Conservation (phyloP, 2,329 filamentous ascomycete genomes). For the Trichoderma atrobrunneum region DNA sequence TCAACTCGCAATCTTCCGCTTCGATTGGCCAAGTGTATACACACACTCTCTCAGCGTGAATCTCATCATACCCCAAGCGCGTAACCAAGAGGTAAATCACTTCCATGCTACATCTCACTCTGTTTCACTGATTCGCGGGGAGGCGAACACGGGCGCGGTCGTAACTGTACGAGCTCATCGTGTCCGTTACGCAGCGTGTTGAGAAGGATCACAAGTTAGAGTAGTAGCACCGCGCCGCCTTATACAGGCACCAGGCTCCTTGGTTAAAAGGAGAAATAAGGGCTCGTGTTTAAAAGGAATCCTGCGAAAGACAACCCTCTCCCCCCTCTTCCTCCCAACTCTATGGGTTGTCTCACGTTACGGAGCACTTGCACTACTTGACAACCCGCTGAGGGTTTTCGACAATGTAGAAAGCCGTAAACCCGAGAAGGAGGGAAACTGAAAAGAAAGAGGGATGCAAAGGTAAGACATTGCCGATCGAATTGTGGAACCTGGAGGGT, state of each 20-base stretch:
- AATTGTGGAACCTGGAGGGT: neutral
- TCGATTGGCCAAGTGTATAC: neutral
- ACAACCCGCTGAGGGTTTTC: neutral
- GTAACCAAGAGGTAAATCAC: neutral
- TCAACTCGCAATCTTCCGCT: neutral
- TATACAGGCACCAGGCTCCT: neutral
- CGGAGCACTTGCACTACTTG: neutral
- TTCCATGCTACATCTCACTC: neutral
- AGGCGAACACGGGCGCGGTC: neutral
- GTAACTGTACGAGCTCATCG: neutral
- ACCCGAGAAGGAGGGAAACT: neutral
- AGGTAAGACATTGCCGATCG: conserved; percentile 1
- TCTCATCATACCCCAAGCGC: neutral
- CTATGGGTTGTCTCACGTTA: neutral
- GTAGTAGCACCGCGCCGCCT: neutral
- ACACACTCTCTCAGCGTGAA: neutral
- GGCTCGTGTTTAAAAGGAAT: neutral
- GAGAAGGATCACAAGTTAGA: neutral
- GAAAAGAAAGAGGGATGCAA: neutral
- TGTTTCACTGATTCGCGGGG: neutral
- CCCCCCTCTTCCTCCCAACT: neutral
- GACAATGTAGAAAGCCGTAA: neutral
- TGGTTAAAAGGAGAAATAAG: neutral
- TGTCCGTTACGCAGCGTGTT: neutral
- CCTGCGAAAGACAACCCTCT: neutral